phyloP scores from a whole-genome alignment of 768 basidiomycete genomes.

The Trametes sanguinea region DNA sequence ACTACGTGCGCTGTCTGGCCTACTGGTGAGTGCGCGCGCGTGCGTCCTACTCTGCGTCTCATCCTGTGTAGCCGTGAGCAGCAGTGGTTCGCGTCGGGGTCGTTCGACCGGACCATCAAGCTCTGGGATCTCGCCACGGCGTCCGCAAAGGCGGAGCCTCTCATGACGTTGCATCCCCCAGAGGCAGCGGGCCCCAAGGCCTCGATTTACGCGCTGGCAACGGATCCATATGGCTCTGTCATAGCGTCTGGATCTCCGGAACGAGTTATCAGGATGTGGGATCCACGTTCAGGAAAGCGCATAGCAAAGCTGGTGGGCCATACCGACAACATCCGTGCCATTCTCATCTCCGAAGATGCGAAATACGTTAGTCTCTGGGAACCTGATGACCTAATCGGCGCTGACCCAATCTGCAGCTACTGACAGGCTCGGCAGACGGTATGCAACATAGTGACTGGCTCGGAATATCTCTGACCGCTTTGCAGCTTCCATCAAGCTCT shows the following conservation, averaged over 20 bases:
- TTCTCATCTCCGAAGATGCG: slow-evolving; percentile 87
- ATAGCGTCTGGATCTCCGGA: slow-evolving; percentile 93
- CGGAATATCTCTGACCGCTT: slow-evolving; percentile 17
- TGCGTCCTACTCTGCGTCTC: neutral
- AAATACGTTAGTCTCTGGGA: slow-evolving; percentile 66
- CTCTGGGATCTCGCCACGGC: slow-evolving; percentile 82
- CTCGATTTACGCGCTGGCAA: slow-evolving; percentile 76
- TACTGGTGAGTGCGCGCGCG: slow-evolving; percentile 53
- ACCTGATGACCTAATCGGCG: neutral
- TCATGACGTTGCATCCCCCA: slow-evolving; percentile 67
- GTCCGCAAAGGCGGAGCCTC: slow-evolving; percentile 42
- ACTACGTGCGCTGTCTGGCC: slow-evolving; percentile 83
- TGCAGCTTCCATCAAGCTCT: slow-evolving; percentile 82
- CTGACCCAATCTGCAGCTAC: slow-evolving; percentile 47
- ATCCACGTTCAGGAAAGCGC: slow-evolving; percentile 82
- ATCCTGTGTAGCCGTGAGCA: slow-evolving; percentile 60
- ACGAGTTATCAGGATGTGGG: slow-evolving; percentile 89
- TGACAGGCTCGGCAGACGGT: slow-evolving; percentile 83
- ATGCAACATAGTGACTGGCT: slow-evolving; percentile 12
- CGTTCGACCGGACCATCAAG: slow-evolving; percentile 92
- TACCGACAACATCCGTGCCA: slow-evolving; percentile 93
- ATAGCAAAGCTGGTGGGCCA: slow-evolving; percentile 91
- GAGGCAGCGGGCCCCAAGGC: slow-evolving; percentile 68
- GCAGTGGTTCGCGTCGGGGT: slow-evolving; percentile 90
- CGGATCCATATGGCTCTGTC: slow-evolving; percentile 76